Percentiles rank a stretch among this genome's conserved stretches.
Conservation (phyloP, 805 yeast genomes). For the Ogataea ganodermae region DNA sequence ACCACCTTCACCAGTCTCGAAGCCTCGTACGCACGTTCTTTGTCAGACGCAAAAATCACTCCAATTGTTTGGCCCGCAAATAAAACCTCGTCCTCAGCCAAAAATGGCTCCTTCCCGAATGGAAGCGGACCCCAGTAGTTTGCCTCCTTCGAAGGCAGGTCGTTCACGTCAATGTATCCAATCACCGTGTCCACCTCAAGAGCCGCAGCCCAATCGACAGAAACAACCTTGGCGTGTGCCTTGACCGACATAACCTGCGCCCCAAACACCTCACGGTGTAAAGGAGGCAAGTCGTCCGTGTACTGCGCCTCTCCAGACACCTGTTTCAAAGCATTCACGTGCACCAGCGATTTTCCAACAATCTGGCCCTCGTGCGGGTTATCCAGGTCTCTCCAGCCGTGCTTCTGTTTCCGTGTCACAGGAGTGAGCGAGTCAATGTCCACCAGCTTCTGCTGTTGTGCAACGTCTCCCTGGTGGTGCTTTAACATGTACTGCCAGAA, state of each 20-base stretch:
- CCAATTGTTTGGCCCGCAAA: constrained; percentile 48
- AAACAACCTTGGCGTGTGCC: constrained; percentile 44
- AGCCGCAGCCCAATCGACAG: constrained; percentile 42
- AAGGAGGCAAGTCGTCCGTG: constrained; percentile 47
- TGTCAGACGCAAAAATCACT: constrained; percentile 40
- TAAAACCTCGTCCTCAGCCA: constrained; percentile 44
- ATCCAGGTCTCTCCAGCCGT: constrained; percentile 41
- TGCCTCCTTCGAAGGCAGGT: constrained; percentile 38
- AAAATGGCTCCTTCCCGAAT: constrained; percentile 45
- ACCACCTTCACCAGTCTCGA: constrained; percentile 43
- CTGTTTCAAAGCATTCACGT: constrained; percentile 47
- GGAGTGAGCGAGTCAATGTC: constrained; percentile 36
- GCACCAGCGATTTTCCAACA: constrained; percentile 45
- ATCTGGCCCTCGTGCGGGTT: constrained; percentile 40
- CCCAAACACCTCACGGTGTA: constrained; percentile 43
- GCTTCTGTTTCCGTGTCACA: constrained; percentile 41
- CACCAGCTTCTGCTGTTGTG: constrained; percentile 15
- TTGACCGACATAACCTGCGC: constrained; percentile 45
- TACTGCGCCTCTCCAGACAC: constrained; percentile 50
- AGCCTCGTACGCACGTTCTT: constrained; percentile 44
- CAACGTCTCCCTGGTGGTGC: constrained; percentile 10
- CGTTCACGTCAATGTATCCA: constrained; percentile 44
- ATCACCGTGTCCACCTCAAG: constrained; percentile 41
- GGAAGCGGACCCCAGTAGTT: constrained; percentile 46
- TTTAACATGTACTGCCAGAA: constrained; percentile 39